These are phyloP conservation scores for Kalmusia sp. DNA, from an alignment of 2,329 filamentous ascomycete species.

Conservation along the genomic window DNA sequence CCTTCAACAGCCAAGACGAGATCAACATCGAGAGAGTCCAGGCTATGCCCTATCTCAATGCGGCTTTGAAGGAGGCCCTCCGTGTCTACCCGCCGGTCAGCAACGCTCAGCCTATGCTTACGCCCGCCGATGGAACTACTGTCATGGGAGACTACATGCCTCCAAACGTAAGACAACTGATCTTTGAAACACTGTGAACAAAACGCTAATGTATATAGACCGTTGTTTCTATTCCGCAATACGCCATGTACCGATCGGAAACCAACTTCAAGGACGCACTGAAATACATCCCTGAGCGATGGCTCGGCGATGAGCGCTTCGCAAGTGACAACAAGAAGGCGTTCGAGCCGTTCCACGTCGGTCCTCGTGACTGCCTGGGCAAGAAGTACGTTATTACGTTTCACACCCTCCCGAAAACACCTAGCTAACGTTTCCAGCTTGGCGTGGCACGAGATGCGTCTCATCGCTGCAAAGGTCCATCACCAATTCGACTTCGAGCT, in stretches of 20 bases:
- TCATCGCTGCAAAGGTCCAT: conserved; percentile 47
- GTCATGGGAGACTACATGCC: conserved; percentile 48
- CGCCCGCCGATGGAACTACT: conserved; percentile 44
- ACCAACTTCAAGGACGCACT: conserved; percentile 45
- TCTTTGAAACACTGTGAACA: neutral
- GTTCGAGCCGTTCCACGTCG: conserved; percentile 55
- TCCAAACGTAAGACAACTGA: conserved; percentile 24
- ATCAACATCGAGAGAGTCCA: conserved; percentile 42
- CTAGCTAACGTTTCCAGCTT: conserved; percentile 29
- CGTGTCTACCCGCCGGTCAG: conserved; percentile 53
- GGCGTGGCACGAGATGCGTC: conserved; percentile 51
- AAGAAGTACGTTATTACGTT: conserved; percentile 43
- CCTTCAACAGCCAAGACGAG: conserved; percentile 35
- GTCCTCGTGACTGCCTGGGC: conserved; percentile 48
- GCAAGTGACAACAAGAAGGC: conserved; percentile 38
- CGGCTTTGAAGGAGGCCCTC: conserved; percentile 51
- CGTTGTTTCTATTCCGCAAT: neutral
- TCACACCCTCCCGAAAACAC: too few species aligned
- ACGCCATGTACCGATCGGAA: conserved; percentile 22
- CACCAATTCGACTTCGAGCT: conserved; percentile 50
- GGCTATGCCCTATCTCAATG: conserved; percentile 46
- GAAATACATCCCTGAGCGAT: conserved; percentile 51
- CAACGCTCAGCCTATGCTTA: conserved; percentile 40
- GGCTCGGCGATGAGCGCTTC: conserved; percentile 39
- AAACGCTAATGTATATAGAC: neutral